A percentile compares a stretch with the other conserved stretches of the same genome.
These are phyloP conservation scores for Nitzschia sp. DNA, from an alignment of 108 stramenopile genomes.

Conservation along the genomic window DNA sequence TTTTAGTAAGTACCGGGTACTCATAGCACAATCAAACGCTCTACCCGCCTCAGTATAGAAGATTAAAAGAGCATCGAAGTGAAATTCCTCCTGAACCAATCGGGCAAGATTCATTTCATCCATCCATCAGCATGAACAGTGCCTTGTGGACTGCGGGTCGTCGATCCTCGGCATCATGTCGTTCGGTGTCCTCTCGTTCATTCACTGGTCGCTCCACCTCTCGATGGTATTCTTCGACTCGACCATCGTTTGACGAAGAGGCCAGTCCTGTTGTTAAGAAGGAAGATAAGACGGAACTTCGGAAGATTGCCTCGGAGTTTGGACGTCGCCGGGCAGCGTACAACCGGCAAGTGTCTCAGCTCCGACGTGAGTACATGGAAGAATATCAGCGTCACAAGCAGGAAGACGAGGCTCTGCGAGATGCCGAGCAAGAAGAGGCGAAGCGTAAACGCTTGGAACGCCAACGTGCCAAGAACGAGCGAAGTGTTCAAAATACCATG, in stretches of 20 bases:
- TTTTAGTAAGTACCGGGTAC: too few relatives aligned
- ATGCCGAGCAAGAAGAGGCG: slow-evolving; percentile 25
- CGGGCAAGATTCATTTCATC: too few relatives aligned
- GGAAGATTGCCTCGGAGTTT: slow-evolving; percentile 41
- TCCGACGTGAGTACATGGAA: slow-evolving; percentile 68
- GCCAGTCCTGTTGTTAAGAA: neutral
- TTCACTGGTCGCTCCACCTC: neutral
- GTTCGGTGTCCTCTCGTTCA: too few relatives aligned
- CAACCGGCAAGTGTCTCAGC: slow-evolving; percentile 57
- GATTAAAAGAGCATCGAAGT: too few relatives aligned
- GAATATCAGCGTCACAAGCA: slow-evolving; percentile 59
- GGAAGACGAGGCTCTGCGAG: slow-evolving; percentile 51
- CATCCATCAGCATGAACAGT: neutral
- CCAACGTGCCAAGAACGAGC: slow-evolving; percentile 72
- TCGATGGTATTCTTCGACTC: slow-evolving; percentile 21
- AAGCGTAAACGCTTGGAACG: slow-evolving; percentile 64
- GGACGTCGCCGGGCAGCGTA: slow-evolving; percentile 59
- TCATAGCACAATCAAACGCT: too few relatives aligned
- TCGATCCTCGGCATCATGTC: neutral
- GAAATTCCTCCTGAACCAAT: too few relatives aligned
- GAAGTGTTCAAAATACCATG: slow-evolving; percentile 52
- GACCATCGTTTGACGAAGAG: slow-evolving; percentile 14
- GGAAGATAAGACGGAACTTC: slow-evolving; percentile 11
- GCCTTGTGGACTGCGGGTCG: neutral
- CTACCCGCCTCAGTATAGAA: too few relatives aligned